phyloP scores from a whole-genome alignment of 805 yeast species.

The Candida glaebosa region DNA sequence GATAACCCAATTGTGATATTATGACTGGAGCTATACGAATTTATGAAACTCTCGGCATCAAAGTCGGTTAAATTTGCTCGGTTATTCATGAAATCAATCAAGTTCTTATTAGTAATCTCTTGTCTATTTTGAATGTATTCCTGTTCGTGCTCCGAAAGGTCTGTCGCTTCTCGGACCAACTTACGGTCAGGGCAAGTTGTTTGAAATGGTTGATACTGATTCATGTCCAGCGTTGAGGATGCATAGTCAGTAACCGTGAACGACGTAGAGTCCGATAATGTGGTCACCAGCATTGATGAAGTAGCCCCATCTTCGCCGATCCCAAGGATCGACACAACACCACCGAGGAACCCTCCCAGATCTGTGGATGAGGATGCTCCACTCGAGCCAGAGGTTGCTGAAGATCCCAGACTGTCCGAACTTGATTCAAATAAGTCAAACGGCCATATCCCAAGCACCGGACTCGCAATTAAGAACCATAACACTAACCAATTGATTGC shows the following conservation, averaged over 20 bases:
- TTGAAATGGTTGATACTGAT: slow-evolving; percentile 28
- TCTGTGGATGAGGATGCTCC: slow-evolving; percentile 2
- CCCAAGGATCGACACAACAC: slow-evolving; percentile 11
- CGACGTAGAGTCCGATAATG: background rate
- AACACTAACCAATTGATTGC: background rate
- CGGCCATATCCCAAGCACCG: slow-evolving; percentile 8
- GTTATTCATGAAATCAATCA: slow-evolving; percentile 23
- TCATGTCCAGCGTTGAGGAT: slow-evolving; percentile 7
- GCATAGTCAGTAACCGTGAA: background rate
- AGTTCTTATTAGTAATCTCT: slow-evolving; percentile 25
- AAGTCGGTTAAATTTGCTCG: slow-evolving; percentile 30
- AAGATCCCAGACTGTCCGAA: background rate
- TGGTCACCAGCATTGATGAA: background rate
- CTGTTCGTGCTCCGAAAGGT: slow-evolving; percentile 20
- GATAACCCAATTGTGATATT: slow-evolving; percentile 28
- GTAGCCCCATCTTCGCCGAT: slow-evolving; percentile 1
- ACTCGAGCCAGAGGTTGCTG: background rate
- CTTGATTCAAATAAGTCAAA: slow-evolving; percentile 6
- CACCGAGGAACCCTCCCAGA: slow-evolving; percentile 2
- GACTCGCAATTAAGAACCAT: background rate
- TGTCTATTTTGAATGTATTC: slow-evolving; percentile 25
- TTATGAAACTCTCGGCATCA: slow-evolving; percentile 27
- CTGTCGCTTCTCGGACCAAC: slow-evolving; percentile 26
- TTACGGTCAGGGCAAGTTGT: slow-evolving; percentile 27
- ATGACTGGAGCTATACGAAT: slow-evolving; percentile 16